Conservation (phyloP, 2,329 filamentous ascomycete species). For the Aspergillus sp. region DNA sequence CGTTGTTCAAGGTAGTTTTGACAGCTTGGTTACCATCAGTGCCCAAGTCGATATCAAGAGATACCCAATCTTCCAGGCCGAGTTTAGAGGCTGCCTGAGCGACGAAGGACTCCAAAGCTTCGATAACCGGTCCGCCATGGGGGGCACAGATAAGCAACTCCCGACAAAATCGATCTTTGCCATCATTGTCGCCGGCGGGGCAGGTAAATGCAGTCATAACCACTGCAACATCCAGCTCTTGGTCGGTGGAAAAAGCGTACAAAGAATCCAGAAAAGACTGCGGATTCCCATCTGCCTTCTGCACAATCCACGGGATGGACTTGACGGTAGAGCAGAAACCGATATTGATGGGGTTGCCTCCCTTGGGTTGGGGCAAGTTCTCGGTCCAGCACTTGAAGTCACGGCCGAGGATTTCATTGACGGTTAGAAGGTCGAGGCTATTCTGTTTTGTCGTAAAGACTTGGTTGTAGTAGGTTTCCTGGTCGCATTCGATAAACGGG, state of each 20-base stretch:
- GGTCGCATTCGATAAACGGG: too few relatives aligned
- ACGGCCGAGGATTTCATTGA: slow-evolving; percentile 55
- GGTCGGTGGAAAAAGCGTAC: slow-evolving; percentile 41
- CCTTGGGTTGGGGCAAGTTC: slow-evolving; percentile 11
- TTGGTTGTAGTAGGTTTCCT: slow-evolving; percentile 43
- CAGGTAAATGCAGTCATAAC: slow-evolving; percentile 57
- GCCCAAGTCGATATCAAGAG: slow-evolving; percentile 18
- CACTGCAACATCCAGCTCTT: slow-evolving; percentile 48
- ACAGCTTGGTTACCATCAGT: slow-evolving; percentile 12
- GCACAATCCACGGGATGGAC: slow-evolving; percentile 48
- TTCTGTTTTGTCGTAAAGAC: slow-evolving; percentile 53
- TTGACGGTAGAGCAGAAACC: slow-evolving; percentile 59
- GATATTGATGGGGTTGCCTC: slow-evolving; percentile 37
- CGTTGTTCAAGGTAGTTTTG: slow-evolving; percentile 7
- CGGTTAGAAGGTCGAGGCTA: slow-evolving; percentile 46
- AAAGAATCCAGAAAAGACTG: slow-evolving; percentile 38
- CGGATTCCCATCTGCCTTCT: slow-evolving; percentile 37
- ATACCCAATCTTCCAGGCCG: slow-evolving; percentile 30
- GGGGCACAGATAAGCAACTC: slow-evolving; percentile 50
- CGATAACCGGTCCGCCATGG: slow-evolving; percentile 23
- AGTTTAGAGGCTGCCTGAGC: slow-evolving; percentile 42
- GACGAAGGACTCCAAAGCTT: slow-evolving; percentile 43
- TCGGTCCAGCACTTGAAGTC: slow-evolving; percentile 62
- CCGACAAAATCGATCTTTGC: slow-evolving; percentile 40
- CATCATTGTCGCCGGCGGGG: slow-evolving; percentile 18